phyloP scores from a whole-genome alignment of 1,284 basidiomycete genomes.

The Ustilago xerochloae region DNA sequence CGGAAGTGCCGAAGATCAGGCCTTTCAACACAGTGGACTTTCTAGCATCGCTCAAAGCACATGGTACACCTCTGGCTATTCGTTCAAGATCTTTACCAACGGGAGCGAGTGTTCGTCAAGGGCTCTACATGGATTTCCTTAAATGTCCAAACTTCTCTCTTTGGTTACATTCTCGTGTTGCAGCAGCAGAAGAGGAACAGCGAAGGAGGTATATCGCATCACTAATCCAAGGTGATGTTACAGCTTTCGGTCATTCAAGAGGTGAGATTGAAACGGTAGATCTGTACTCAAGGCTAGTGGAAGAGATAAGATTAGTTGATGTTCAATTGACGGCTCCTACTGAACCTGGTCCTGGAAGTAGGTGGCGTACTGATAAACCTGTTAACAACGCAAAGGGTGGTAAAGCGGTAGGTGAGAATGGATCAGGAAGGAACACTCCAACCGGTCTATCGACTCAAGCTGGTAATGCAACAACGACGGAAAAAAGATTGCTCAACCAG shows the following conservation, averaged over 20 bases:
- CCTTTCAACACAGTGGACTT: conserved; percentile 84
- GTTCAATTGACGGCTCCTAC: conserved; percentile 37
- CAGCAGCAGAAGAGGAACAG: conserved; percentile 62
- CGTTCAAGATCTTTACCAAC: conserved; percentile 64
- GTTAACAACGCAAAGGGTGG: not conserved
- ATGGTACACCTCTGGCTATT: conserved; percentile 72
- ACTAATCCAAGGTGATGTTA: conserved; percentile 58
- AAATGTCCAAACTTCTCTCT: conserved; percentile 63
- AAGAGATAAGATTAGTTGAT: conserved; percentile 57
- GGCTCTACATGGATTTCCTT: conserved; percentile 63
- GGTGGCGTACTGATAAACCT: conserved; percentile 53
- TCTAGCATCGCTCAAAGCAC: conserved; percentile 81
- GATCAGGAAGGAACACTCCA: conserved; percentile 21
- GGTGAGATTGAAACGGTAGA: conserved; percentile 63
- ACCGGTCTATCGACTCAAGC: conserved; percentile 16
- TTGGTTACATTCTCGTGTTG: conserved; percentile 59
- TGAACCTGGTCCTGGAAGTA: conserved; percentile 48
- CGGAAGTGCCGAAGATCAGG: conserved; percentile 66
- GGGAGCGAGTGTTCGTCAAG: conserved; percentile 49
- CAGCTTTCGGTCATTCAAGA: conserved; percentile 40
- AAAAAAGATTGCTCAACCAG: conserved; percentile 42
- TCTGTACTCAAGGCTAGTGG: conserved; percentile 53
- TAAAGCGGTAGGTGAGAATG: not conserved
- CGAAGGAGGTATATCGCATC: conserved; percentile 50
- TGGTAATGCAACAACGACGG: conserved; percentile 20